Base-by-base conservation (phyloP, 352 stramenopile species). In the Pythium brachiatum region DNA sequence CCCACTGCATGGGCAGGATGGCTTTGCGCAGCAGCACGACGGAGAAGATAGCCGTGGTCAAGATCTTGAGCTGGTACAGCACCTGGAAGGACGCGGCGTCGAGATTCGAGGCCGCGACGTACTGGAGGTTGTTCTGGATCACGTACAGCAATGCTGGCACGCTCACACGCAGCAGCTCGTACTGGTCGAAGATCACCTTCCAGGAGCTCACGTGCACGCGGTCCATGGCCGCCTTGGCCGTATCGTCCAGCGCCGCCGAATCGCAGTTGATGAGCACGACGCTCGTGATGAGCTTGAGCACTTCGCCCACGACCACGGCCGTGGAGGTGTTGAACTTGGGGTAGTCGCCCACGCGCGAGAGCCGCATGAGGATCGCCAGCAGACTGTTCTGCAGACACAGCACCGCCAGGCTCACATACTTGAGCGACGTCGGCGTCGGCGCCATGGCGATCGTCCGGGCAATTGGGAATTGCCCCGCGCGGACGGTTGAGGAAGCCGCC, bases 51-150 rank as follows among this genome's bases (percentile, higher is more conserved):
- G 86, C 83, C 9, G 86, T 95, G 13, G 86, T 93, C 31, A 93
- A 73, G 72, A 95, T 95, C 73, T 95, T 95, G 69, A 95, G 81
- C 72, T 95, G 86, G 74, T 90, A 92, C 48, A 90, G 78, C 64
- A 94, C 75, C 62, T 94, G 84, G 62, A 92, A 94, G 13, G 81
- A 81, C 41, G 83, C 76, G 7, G 84, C 83, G 55, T 94, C 86
- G 52, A 94, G 71, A 60, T 94, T 92, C 46, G 84, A 89, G 34
- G 82, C 81, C 15, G 86, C 83, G 25, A 92, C 74, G 55, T 92
- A 91, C 72, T 92, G 83, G 36, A 94, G 62, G 53, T 92, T 94
- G 78, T 94, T 94, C 62, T 92, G 86, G 39, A 92, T 71, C 18
- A 92, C 80, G 60, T 94, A 94, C 16, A 94, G 76, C 65, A 90